These are phyloP conservation scores for Ceratocystis smalleyi DNA, from an alignment of 2,329 filamentous ascomycete genomes.

Conservation along the genomic window DNA sequence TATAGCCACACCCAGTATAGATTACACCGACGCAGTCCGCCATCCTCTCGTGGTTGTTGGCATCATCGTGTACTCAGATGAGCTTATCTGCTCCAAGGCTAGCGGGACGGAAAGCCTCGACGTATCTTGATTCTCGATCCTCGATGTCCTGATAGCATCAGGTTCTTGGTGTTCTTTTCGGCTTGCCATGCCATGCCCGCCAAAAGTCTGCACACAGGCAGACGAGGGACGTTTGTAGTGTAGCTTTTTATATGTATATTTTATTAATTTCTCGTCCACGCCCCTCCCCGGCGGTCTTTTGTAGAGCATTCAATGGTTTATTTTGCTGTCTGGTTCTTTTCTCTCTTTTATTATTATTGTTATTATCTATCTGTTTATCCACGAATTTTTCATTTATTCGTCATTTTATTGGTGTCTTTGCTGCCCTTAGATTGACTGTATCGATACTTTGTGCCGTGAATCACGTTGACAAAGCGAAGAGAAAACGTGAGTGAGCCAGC, in stretches of 20 bases:
- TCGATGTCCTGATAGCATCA: neutral
- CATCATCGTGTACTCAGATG: too few species aligned
- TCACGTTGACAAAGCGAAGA: neutral
- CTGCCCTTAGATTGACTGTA: neutral
- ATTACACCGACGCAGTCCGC: too few species aligned
- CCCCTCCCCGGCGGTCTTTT: neutral
- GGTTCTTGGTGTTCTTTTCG: neutral
- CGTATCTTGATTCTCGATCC: too few species aligned
- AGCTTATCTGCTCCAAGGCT: too few species aligned
- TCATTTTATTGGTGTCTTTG: neutral
- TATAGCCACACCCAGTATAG: too few species aligned
- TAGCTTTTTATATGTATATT: neutral
- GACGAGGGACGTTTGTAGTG: neutral
- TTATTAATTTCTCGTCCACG: neutral
- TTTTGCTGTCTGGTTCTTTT: neutral
- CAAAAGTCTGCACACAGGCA: neutral
- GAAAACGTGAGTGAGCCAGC: neutral
- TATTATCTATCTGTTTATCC: too few species aligned
- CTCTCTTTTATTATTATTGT: neutral
- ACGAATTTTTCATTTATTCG: too few species aligned
- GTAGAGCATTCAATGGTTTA: neutral
- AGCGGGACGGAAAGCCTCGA: too few species aligned
- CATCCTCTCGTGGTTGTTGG: too few species aligned
- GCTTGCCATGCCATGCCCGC: neutral
- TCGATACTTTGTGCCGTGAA: neutral